These are phyloP conservation scores for Magnolia kwangsiensis DNA, from an alignment of 164 flowering plant genomes.

Conservation along the genomic window DNA sequence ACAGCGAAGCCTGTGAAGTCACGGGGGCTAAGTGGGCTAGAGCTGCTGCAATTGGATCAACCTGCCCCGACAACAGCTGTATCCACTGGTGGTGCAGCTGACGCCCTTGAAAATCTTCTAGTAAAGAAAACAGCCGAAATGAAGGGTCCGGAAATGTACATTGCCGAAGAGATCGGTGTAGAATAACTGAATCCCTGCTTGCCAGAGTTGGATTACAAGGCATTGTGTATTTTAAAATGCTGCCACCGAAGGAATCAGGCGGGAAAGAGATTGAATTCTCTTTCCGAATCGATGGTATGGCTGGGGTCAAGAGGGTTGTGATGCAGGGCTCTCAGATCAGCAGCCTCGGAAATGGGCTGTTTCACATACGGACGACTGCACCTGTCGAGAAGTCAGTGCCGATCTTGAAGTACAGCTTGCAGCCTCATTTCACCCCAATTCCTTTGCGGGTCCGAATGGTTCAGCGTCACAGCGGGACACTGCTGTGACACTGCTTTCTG, in stretches of 20 bases:
- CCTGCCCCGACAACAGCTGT: constrained; percentile 29
- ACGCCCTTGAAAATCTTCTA: constrained; percentile 68
- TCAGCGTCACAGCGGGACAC: constrained; percentile 78
- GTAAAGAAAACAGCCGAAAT: constrained; percentile 64
- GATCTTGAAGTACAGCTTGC: constrained; percentile 74
- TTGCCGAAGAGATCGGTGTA: constrained; percentile 68
- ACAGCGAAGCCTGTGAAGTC: constrained; percentile 43
- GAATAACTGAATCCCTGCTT: constrained; percentile 94
- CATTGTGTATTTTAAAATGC: constrained; percentile 60
- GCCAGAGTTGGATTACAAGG: constrained; percentile 88
- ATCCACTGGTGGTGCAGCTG: constrained; percentile 22
- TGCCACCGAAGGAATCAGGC: constrained; percentile 63
- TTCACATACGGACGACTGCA: constrained; percentile 76
- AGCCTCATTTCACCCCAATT: constrained; percentile 73
- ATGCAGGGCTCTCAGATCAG: constrained; percentile 73
- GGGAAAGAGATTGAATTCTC: constrained; percentile 92
- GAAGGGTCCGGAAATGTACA: constrained; percentile 92
- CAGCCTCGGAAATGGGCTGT: constrained; percentile 82
- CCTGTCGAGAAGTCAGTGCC: constrained; percentile 71
- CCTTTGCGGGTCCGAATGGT: constrained; percentile 85
- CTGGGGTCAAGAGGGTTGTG: constrained; percentile 69
- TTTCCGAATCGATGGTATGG: constrained; percentile 68
- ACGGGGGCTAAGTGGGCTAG: constrained; percentile 75
- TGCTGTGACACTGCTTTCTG: constrained; percentile 92
- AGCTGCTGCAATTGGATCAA: constrained; percentile 54